Conservation (phyloP, 208 protist species). For the Leishmania tarentolae region DNA sequence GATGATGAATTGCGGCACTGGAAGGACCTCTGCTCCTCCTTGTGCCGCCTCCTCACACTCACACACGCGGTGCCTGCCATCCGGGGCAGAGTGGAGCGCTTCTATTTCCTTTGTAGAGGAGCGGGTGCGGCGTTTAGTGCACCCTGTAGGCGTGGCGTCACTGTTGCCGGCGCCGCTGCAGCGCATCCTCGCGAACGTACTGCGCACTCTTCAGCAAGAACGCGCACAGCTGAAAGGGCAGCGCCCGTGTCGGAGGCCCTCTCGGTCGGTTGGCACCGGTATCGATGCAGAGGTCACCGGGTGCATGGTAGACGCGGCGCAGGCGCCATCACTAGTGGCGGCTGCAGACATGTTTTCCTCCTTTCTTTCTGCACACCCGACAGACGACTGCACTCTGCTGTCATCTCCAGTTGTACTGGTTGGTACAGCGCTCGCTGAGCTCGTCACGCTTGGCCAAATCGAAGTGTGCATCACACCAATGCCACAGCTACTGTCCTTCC, state of each 20-base stretch:
- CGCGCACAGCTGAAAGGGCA: slow-evolving; percentile 23
- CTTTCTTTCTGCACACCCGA: slow-evolving; percentile 14
- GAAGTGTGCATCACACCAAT: background rate
- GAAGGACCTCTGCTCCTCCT: background rate
- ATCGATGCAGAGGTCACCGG: slow-evolving; percentile 10
- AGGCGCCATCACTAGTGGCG: slow-evolving; percentile 8
- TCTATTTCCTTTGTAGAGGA: slow-evolving; percentile 13
- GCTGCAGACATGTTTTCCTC: slow-evolving; percentile 11
- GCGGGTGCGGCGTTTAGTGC: slow-evolving; percentile 11
- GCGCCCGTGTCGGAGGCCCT: slow-evolving; percentile 21
- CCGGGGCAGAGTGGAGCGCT: background rate
- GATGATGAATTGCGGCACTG: background rate
- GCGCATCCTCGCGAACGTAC: slow-evolving; percentile 10
- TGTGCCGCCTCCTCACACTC: background rate
- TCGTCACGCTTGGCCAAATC: slow-evolving; percentile 20
- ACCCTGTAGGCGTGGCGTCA: background rate
- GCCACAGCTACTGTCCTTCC: slow-evolving; percentile 17
- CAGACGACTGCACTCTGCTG: background rate
- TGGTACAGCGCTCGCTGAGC: slow-evolving; percentile 43
- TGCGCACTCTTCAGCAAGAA: slow-evolving; percentile 28
- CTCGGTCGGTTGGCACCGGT: slow-evolving; percentile 2
- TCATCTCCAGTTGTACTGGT: slow-evolving; percentile 35
- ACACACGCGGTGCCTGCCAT: background rate
- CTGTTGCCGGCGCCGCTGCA: slow-evolving; percentile 14
- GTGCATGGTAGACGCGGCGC: slow-evolving; percentile 23